Base-by-base conservation (phyloP, 202 grass and related monocot species). In the Setaria viridis region DNA sequence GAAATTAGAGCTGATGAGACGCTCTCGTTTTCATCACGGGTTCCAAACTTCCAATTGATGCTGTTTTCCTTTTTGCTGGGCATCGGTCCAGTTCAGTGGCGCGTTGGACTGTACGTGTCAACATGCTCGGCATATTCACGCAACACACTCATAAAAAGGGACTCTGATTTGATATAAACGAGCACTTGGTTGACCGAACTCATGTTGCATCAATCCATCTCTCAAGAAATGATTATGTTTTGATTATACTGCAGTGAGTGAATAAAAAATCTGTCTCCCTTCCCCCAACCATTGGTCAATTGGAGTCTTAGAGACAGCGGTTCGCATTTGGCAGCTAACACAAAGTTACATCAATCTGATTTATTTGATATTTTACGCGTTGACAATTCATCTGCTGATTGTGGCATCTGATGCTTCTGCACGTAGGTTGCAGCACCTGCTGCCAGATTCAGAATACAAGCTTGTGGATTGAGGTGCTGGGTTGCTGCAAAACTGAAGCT, bases 381-480 rank as follows among this genome's bases (percentile, higher is more conserved):
- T 10, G 32, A n/a, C 5, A 46, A 81, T 47, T 84, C 60, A 54
- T 39, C 6, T 74, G 13, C 51, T 87, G 75, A 88, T 59, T 30
- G 72, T 60, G 30, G 30, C 13, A 30, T 15, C 77, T 82, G 42
- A 74, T 88, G 72, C 63, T 87, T 90, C 63, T 48, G 82, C 34
- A 79, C 55, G 10, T 79, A 91, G 89, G 89, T 86, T 74, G 21
- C 69, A 76, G 37, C 63, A 68, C 71, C 58, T 42, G 58, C 78
- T 68, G 39, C 53, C 39, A 79, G 55, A 75, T 86, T 86, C 72
- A 78, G 80, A 77, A 74, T 30, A 0, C 81, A 83, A 49, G 80
- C 82, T 84, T 93, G 88, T 78, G 72, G 72, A 29, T 72, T 89
- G 42, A 86, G 49, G 72, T 86, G 84, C 81, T 97, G 76, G 76